Percentiles rank a stretch among this genome's conserved stretches.
These are phyloP conservation scores for Syzygium grande DNA, from an alignment of 345 rosid genomes.

Conservation along the genomic window DNA sequence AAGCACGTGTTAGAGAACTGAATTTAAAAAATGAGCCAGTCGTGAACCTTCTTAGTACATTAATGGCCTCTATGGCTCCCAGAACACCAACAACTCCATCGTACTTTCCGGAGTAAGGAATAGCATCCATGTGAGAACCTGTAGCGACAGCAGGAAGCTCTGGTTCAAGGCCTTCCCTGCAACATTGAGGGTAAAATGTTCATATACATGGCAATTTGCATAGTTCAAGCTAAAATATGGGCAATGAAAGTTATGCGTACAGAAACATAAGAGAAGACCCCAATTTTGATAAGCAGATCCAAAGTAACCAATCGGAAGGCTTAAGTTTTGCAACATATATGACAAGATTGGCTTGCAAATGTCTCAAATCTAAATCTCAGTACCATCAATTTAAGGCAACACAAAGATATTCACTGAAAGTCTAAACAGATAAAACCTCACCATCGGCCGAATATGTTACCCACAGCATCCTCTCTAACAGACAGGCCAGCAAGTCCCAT, in stretches of 20 bases:
- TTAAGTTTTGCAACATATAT: background rate
- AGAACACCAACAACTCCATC: slow-evolving; percentile 97
- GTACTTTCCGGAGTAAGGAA: slow-evolving; percentile 92
- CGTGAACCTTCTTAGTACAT: slow-evolving; percentile 70
- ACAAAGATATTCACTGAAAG: background rate
- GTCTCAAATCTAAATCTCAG: background rate
- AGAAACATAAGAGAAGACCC: background rate
- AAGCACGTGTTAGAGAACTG: background rate
- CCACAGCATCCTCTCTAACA: slow-evolving; percentile 89
- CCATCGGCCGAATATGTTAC: slow-evolving; percentile 92
- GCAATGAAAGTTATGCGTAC: background rate
- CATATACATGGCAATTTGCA: background rate
- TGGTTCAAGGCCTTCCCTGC: slow-evolving; percentile 71
- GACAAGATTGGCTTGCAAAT: background rate
- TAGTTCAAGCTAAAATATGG: background rate
- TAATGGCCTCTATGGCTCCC: slow-evolving; percentile 94
- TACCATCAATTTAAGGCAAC: background rate
- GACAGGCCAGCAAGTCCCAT: slow-evolving; percentile 72
- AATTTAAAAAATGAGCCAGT: background rate
- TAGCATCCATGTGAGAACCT: slow-evolving; percentile 96
- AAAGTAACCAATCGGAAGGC: background rate
- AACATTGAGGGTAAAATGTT: background rate
- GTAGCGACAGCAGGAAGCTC: slow-evolving; percentile 70
- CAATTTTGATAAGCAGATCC: background rate
- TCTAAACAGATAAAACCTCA: slow-evolving; percentile 21